Conservation (phyloP, 169 alveolate species). For the Cryptosporidium felis region DNA sequence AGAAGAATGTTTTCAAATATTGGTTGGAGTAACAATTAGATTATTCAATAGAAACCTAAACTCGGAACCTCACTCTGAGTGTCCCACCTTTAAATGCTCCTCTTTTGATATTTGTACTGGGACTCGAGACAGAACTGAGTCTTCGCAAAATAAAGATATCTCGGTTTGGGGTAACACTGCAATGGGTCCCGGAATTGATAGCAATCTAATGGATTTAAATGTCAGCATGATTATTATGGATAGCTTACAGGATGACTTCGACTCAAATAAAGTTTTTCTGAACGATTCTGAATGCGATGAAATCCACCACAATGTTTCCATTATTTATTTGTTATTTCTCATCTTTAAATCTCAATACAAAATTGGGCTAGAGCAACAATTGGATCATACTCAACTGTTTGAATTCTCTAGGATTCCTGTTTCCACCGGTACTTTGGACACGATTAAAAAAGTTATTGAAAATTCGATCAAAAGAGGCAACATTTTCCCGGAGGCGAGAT, state of each 20-base stretch:
- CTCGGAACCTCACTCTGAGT: too few relatives aligned
- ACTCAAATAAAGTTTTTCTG: not conserved
- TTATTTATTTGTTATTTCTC: constrained; percentile 31
- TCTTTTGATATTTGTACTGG: too few relatives aligned
- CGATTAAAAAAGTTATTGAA: constrained; percentile 1
- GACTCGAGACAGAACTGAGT: too few relatives aligned
- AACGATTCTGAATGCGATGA: not conserved
- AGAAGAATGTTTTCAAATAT: constrained; percentile 45
- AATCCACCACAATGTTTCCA: constrained; percentile 40
- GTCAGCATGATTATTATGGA: constrained; percentile 54
- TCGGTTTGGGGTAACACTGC: too few relatives aligned
- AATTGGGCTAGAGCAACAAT: constrained; percentile 1
- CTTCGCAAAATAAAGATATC: too few relatives aligned
- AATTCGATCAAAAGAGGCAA: constrained; percentile 14
- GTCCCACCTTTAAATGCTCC: too few relatives aligned
- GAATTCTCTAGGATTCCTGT: constrained; percentile 24
- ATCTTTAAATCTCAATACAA: constrained; percentile 44
- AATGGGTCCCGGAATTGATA: not conserved
- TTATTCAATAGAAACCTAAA: not conserved
- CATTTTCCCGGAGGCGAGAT: constrained; percentile 30
- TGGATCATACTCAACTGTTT: not conserved
- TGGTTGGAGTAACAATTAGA: constrained; percentile 12
- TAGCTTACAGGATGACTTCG: constrained; percentile 4
- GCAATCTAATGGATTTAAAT: constrained; percentile 1
- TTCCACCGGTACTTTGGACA: constrained; percentile 12